Conservation (phyloP, 2,329 filamentous ascomycete species). For the Penicillium sp. region DNA sequence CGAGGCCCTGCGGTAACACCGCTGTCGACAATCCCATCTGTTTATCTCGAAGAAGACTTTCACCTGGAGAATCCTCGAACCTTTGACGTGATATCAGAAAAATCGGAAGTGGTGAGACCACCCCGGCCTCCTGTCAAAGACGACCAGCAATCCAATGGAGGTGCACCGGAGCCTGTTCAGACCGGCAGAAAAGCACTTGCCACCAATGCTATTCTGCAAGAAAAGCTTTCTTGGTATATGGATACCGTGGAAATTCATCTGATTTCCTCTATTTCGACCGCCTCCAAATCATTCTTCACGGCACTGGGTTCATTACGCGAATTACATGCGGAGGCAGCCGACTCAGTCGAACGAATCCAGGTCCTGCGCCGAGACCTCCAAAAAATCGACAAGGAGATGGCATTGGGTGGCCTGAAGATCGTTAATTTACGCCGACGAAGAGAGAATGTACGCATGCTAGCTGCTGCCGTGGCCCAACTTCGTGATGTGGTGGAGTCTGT, state of each 20-base stretch:
- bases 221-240: constrained; percentile 99
- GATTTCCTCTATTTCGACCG: constrained; percentile 92
- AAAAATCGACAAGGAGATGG: constrained; percentile 82
- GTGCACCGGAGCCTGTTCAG: constrained; percentile 55
- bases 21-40: constrained; percentile 83
- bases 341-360: constrained; percentile 86
- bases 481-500: constrained; percentile 75
- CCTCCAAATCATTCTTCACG: constrained; percentile 94
- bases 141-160: constrained; percentile 58
- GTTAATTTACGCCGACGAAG: constrained; percentile 77
- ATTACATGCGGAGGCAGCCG: constrained; percentile 85
- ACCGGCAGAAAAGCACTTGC: constrained; percentile 77
- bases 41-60: constrained; percentile 95
- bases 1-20: constrained; percentile 74
- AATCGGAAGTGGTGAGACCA: constrained; percentile 88
- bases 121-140: constrained; percentile 56
- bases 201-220: constrained; percentile 94
- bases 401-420: constrained; percentile 78
- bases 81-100: constrained; percentile 94
- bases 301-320: constrained; percentile 88
- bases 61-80: constrained; percentile 93
- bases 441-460: constrained; percentile 81
- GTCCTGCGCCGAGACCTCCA: constrained; percentile 74
- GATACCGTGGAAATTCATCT: constrained; percentile 97
- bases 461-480: constrained; percentile 80